Conservation (phyloP, 2,329 filamentous ascomycete genomes). For the Exophiala alcalophila region DNA sequence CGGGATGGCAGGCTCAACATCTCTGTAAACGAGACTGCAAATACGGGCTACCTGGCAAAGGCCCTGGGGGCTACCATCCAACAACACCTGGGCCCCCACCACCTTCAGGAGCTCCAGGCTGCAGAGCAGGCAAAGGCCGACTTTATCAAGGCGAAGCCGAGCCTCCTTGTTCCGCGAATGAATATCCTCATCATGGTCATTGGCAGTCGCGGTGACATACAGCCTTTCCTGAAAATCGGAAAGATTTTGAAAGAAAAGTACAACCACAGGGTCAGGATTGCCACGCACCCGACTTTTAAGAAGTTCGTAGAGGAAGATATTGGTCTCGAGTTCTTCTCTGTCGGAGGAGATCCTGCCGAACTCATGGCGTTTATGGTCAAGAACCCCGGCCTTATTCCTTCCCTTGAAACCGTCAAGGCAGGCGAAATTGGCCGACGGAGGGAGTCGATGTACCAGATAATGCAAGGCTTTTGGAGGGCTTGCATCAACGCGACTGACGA, state of each 20-base stretch:
- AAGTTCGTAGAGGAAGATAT: conserved; percentile 71
- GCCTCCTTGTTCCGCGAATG: conserved; percentile 49
- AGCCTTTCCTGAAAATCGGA: conserved; percentile 74
- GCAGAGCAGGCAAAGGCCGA: conserved; percentile 18
- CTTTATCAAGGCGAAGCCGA: conserved; percentile 30
- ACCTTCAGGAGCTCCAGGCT: conserved; percentile 32
- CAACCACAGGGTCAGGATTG: conserved; percentile 72
- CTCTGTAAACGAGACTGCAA: conserved; percentile 66
- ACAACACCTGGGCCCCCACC: conserved; percentile 48
- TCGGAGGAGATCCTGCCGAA: conserved; percentile 75
- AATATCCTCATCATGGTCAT: conserved; percentile 85
- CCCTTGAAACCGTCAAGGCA: conserved; percentile 66
- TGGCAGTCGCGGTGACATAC: conserved; percentile 74
- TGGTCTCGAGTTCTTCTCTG: conserved; percentile 74
- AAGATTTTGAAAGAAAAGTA: conserved; percentile 68
- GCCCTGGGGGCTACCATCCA: conserved; percentile 64
- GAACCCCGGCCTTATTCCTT: conserved; percentile 72
- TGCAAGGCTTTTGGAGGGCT: conserved; percentile 76
- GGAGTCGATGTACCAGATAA: conserved; percentile 74
- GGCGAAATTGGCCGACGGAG: conserved; percentile 69
- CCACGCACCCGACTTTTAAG: conserved; percentile 73
- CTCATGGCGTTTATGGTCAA: conserved; percentile 89
- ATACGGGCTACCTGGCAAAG: conserved; percentile 70
- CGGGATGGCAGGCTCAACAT: conserved; percentile 69
- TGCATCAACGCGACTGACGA: conserved; percentile 68